Evolutionary conservation across 371 early-diverging fungal species (phyloP), one percentile per base, ranked within the genome.

Genomic region (Circinella umbellata): DNA sequence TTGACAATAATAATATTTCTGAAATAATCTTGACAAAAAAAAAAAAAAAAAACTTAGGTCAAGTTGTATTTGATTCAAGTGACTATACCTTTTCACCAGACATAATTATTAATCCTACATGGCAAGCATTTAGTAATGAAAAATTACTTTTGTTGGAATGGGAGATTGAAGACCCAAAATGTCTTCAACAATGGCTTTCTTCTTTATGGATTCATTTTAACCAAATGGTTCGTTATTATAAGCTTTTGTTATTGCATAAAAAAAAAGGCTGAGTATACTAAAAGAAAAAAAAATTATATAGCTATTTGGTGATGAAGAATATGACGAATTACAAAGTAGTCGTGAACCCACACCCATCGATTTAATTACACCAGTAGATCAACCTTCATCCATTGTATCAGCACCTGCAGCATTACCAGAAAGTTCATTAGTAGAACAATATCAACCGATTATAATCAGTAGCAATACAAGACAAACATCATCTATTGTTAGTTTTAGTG

Each of bases 261-360:
- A 15, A 47, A 47, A 15, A 47, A 47, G 47, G 47, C 27, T 27
- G 27, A 27, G 27, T 27, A 2, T 42, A 42, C 11, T 42, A 42
- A 42, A 42, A 42, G 42, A 9, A 42, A 6, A 42, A 8, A 13
- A 13, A 1, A 4, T 1, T n/a, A 15, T n/a, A 6, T 18, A 57
- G 57, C 9, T 57, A 57, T 57, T 57, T 34, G 57, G 57, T 34
- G 57, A 53, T 13, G 53, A 57, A 57, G 57, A 57, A 27, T n/a
- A 34, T 34, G 57, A 57, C 14, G 27, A 57, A 34, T 34, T 57
- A 13, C 34, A 34, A 11, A 57, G 57, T 34, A 27, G 34, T 34
- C 57, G n/a, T 27, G 42, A 42, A 42, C 11, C 9, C 11, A 42
- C 42, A 42, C 42, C 42, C 0, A 27, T 27, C 27, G 27, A 27